Evolutionary conservation across 129 eudicot species (phyloP).

Genomic region (Escallonia rubra): DNA sequence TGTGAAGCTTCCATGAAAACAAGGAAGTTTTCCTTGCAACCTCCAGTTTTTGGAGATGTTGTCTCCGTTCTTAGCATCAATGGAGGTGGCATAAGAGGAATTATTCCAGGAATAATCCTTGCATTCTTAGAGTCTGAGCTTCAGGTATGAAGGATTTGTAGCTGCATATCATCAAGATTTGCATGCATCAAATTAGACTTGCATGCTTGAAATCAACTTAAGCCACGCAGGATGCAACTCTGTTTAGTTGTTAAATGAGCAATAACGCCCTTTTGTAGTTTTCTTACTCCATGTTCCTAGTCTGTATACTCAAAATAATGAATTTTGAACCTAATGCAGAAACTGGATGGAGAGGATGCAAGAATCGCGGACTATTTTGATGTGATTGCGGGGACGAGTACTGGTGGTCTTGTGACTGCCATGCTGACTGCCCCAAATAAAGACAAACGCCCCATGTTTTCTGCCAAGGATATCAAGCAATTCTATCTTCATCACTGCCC

Average conservation of each 20-base stretch:
- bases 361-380: too few species aligned
- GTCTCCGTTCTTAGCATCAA: slow-evolving; percentile 35
- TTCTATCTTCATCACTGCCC: slow-evolving; percentile 26
- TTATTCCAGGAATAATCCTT: slow-evolving; percentile 17
- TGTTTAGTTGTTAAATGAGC: neutral
- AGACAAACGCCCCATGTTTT: slow-evolving; percentile 17
- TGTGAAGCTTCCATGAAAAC: slow-evolving; percentile 8
- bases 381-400: too few species aligned
- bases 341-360: neutral
- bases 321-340: slow-evolving; percentile 3
- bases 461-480: slow-evolving; percentile 28
- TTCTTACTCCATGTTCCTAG: too few species aligned
- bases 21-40: slow-evolving; percentile 9
- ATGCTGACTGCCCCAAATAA: too few species aligned
- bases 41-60: slow-evolving; percentile 16
- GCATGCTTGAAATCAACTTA: neutral
- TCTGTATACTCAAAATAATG: too few species aligned
- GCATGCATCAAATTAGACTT: neutral
- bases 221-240: neutral
- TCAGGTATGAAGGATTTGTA: slow-evolving; percentile 15
- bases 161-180: neutral
- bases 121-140: slow-evolving; percentile 19
- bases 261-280: neutral
- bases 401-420: too few species aligned
- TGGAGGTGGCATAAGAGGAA: slow-evolving; percentile 39